These are phyloP conservation scores for Globisporangium nodosum DNA, from an alignment of 352 stramenopile genomes.

Conservation along the genomic window DNA sequence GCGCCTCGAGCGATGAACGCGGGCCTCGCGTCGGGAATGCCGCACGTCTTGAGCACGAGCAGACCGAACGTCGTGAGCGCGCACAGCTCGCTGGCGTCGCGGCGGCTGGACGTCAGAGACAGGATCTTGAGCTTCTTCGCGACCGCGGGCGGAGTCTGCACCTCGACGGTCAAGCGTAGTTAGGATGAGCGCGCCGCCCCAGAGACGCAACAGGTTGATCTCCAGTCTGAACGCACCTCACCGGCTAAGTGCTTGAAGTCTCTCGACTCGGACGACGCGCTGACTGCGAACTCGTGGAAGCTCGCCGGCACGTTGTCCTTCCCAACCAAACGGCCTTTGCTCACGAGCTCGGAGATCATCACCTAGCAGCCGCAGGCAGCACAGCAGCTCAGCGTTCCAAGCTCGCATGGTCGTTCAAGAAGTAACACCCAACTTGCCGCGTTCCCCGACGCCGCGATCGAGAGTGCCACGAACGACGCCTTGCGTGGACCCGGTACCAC, in stretches of 20 bases:
- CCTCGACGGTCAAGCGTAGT: no score
- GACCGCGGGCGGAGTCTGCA: slow-evolving; percentile 1
- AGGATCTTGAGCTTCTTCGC: slow-evolving; percentile 57
- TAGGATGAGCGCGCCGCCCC: no score
- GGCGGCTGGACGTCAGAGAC: slow-evolving; percentile 31
- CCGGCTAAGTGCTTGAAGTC: slow-evolving; percentile 33
- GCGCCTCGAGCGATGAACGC: slow-evolving; percentile 32
- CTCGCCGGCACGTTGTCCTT: slow-evolving; percentile 51
- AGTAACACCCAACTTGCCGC: slow-evolving; percentile 15
- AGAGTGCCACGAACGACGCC: slow-evolving; percentile 38
- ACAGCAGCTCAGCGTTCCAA: not conserved
- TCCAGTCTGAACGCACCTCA: slow-evolving; percentile 14
- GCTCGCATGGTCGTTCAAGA: not conserved
- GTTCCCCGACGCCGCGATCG: slow-evolving; percentile 30
- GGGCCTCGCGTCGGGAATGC: slow-evolving; percentile 24
- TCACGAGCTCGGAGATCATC: slow-evolving; percentile 44
- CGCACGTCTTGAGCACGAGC: slow-evolving; percentile 32
- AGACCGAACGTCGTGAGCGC: slow-evolving; percentile 56
- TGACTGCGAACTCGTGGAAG: slow-evolving; percentile 48
- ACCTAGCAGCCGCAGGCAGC: slow-evolving; percentile 13
- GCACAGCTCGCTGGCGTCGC: slow-evolving; percentile 33
- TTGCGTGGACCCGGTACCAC: slow-evolving; percentile 42
- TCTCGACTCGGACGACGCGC: slow-evolving; percentile 36
- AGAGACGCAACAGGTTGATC: not conserved
- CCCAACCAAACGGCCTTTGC: slow-evolving; percentile 42